phyloP scores from a whole-genome alignment of 2,329 filamentous ascomycete genomes.

The Phialocephala sp. region DNA sequence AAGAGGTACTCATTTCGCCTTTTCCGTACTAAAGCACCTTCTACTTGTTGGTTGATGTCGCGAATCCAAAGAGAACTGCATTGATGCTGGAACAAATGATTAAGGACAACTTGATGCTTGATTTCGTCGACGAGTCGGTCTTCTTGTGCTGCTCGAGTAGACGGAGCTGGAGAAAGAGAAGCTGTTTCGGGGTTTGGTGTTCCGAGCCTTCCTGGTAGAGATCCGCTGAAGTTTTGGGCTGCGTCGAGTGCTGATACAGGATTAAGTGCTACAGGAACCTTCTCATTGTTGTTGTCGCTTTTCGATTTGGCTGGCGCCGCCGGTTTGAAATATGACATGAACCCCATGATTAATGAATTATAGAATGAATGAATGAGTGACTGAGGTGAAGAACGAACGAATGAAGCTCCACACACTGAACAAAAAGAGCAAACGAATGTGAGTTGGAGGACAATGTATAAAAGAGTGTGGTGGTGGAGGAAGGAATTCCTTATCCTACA shows the following conservation, averaged over 20 bases:
- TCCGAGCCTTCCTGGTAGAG: slow-evolving; percentile 11
- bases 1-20: slow-evolving; percentile 20
- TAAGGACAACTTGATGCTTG: slow-evolving; percentile 25
- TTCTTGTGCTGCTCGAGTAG: slow-evolving; percentile 20
- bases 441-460: slow-evolving; percentile 9
- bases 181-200: slow-evolving; percentile 10
- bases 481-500: background rate
- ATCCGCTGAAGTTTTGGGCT: slow-evolving; percentile 16
- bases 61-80: slow-evolving; percentile 26
- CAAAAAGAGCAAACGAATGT: slow-evolving; percentile 16
- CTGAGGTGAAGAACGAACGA: slow-evolving; percentile 10
- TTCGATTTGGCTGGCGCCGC: slow-evolving; percentile 4
- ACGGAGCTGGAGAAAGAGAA: slow-evolving; percentile 13
- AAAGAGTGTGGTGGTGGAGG: slow-evolving; percentile 6
- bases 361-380: background rate
- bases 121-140: slow-evolving; percentile 23
- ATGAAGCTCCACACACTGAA: slow-evolving; percentile 12
- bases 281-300: slow-evolving; percentile 12
- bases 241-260: slow-evolving; percentile 9
- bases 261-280: slow-evolving; percentile 13
- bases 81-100: slow-evolving; percentile 24
- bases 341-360: slow-evolving; percentile 17
- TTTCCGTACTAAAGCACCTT: slow-evolving; percentile 22
- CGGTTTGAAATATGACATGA: slow-evolving; percentile 22
- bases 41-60: slow-evolving; percentile 12